Evolutionary conservation across 1,139 yeast genomes (phyloP).

Genomic region (Pneumocystis sp.): DNA sequence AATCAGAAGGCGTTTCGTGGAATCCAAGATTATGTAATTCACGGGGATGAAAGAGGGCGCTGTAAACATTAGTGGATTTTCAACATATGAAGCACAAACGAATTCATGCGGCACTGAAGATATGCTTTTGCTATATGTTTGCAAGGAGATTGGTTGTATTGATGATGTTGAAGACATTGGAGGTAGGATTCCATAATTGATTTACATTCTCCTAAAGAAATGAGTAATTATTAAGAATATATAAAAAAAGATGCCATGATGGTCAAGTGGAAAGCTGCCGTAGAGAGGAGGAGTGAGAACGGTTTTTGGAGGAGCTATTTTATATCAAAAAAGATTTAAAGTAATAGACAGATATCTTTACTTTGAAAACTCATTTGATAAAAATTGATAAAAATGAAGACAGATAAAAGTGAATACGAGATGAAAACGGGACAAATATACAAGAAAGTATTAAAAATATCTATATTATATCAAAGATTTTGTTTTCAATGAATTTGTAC

Average conservation of each 20-base stretch:
- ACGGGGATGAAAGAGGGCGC: neutral
- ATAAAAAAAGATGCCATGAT: neutral
- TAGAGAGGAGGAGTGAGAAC: neutral
- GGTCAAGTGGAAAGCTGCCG: neutral
- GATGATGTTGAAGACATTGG: neutral
- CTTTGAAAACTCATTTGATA: neutral
- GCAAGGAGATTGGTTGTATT: neutral
- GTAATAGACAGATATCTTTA: neutral
- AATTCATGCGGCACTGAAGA: neutral
- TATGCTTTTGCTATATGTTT: neutral
- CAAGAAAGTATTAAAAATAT: no score
- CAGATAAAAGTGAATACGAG: no score
- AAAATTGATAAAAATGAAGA: no score
- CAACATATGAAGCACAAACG: neutral
- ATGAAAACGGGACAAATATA: no score
- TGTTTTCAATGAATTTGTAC: no score
- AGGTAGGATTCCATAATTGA: neutral
- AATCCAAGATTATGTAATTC: neutral
- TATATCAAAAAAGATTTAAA: neutral
- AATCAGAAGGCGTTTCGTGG: neutral
- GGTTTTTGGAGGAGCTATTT: neutral
- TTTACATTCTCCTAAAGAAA: neutral
- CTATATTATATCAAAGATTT: no score
- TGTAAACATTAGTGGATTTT: neutral
- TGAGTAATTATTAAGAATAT: neutral